Conservation (phyloP, 345 rosid species). For the Anacardium occidentale region DNA sequence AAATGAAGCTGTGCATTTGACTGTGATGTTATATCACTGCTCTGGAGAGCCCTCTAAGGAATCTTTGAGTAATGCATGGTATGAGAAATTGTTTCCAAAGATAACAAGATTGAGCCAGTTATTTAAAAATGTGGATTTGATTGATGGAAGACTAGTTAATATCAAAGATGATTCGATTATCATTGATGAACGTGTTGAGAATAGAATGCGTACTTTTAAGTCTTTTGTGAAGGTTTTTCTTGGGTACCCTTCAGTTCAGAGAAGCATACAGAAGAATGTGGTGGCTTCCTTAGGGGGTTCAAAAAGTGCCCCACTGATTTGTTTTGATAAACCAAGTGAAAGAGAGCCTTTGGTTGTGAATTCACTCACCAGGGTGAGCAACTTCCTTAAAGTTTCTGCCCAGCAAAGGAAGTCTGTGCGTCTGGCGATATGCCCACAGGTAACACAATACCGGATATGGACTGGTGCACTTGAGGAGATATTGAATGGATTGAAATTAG, state of each 20-base stretch:
- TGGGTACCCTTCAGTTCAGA: constrained; percentile 61
- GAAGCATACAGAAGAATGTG: constrained; percentile 32
- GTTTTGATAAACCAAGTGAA: constrained; percentile 30
- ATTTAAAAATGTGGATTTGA: constrained; percentile 46
- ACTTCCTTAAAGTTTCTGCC: constrained; percentile 58
- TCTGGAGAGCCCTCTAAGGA: constrained; percentile 34
- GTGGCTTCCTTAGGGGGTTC: constrained; percentile 11
- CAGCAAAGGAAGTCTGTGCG: constrained; percentile 67
- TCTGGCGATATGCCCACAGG: constrained; percentile 53
- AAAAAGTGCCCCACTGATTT: constrained; percentile 22
- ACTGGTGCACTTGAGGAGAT: constrained; percentile 57
- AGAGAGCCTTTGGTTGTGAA: constrained; percentile 52
- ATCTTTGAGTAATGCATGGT: constrained; percentile 39
- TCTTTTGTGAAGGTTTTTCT: constrained; percentile 61
- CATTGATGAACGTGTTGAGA: too few relatives aligned
- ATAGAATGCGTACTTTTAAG: constrained; percentile 47
- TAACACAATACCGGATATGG: constrained; percentile 74
- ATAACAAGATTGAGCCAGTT: constrained; percentile 41
- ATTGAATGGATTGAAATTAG: constrained; percentile 47
- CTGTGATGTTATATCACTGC: constrained; percentile 34
- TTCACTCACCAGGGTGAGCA: constrained; percentile 54
- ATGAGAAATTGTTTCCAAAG: constrained; percentile 41
- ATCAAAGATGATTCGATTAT: constrained; percentile 30
- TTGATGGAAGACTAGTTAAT: constrained; percentile 55
- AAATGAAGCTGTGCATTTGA: constrained; percentile 20